These are phyloP conservation scores for Nyssa sinensis DNA, from an alignment of 148 eudicot species.

Conservation along the genomic window DNA sequence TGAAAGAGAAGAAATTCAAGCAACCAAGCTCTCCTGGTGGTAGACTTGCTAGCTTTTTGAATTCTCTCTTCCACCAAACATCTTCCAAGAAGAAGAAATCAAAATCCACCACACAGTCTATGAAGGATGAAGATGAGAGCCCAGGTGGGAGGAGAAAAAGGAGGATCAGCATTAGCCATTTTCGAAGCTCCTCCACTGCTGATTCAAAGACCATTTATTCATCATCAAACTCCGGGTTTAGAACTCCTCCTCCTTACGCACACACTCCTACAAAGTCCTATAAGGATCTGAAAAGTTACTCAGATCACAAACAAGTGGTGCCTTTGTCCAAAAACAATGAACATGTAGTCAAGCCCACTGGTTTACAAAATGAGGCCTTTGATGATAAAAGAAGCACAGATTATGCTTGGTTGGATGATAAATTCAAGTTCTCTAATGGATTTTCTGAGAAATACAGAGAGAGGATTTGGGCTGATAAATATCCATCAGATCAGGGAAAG, in stretches of 20 bases:
- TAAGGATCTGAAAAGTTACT: constrained; percentile 37
- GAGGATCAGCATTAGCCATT: constrained; percentile 71
- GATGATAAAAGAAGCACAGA: constrained; percentile 5
- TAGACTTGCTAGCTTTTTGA: constrained; percentile 68
- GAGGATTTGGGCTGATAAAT: neutral
- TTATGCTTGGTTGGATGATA: constrained; percentile 33
- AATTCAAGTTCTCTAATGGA: constrained; percentile 26
- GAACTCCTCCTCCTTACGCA: constrained; percentile 66
- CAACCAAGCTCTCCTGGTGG: constrained; percentile 97
- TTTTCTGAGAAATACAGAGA: constrained; percentile 13
- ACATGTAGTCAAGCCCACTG: neutral
- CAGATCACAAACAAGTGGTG: constrained; percentile 37
- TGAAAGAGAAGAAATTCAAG: constrained; percentile 55
- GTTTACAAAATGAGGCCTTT: neutral
- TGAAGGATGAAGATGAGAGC: constrained; percentile 60
- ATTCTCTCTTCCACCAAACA: constrained; percentile 67
- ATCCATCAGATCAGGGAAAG: neutral
- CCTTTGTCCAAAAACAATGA: constrained; percentile 23
- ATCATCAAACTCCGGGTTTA: constrained; percentile 47
- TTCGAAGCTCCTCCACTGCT: constrained; percentile 20
- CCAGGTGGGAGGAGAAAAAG: constrained; percentile 53
- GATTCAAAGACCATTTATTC: constrained; percentile 42
- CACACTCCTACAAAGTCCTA: constrained; percentile 49
- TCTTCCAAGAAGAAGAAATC: constrained; percentile 62
- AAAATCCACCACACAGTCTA: constrained; percentile 36